Base-by-base conservation (phyloP, 257 asterid genomes). In the Paulownia fortunei region DNA sequence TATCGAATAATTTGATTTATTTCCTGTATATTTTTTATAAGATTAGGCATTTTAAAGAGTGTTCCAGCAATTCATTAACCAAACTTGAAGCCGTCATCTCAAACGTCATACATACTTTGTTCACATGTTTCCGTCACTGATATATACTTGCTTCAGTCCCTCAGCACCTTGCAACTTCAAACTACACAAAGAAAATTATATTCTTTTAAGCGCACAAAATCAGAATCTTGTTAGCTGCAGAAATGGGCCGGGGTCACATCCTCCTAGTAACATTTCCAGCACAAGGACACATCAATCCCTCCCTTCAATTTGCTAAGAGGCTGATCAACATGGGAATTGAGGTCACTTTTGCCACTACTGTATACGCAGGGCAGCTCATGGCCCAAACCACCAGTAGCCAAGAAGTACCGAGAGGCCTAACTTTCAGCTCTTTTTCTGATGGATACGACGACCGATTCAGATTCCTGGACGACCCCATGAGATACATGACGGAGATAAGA, bases 221-320 rank as follows among this genome's bases (percentile, higher is more conserved):
- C 2, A 42, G 12, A 8, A 42, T 42, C 51, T 5, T 12, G 4
- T 2, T 8, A 42, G 10, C n/a, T 13, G 23, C 16, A 61, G 58
- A 24, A 63, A 88, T 86, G 89, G 80, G 54, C 0, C 36, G 23
- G 0, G 84, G 81, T 39, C 92, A 90, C 78, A 82, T 89, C 47
- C 80, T 89, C 46, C 59, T 93, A 0, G 69, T 93, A 0, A 81
- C 93, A 15, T 83, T 82, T 18, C 87, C 96, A 0, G 86, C 79
- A 0, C 98, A 88, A 67, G 94, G 97, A 67, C 96, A 93, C 39
- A 83, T 93, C 78, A 93, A 93, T 59, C 98, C 98, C 0, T 15
- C 91, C 44, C 93, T 91, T 15, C 91, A 83, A 0, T 86, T 89
- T 13, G 89, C 96, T 52, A 84, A 89, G 70, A 59, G 64, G 24